Evolutionary conservation across 805 yeast genomes (phyloP), one percentile per base, ranked within the genome.

Genomic region (Maudiozyma pseudohumilis): DNA sequence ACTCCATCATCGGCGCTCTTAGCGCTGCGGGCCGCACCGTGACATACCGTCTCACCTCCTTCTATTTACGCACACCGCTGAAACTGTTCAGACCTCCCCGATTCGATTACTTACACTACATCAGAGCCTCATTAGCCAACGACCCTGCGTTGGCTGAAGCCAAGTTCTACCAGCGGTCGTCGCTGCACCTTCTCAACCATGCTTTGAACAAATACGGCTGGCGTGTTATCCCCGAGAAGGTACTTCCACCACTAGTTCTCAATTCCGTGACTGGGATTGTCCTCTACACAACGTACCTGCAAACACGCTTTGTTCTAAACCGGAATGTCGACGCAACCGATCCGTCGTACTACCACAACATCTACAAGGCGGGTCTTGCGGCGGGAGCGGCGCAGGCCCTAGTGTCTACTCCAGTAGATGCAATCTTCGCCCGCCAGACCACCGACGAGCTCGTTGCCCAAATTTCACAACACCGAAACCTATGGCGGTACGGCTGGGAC

Each of bases 321-420:
- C 11, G 13, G 7, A 19, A 32, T 17, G 23, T 6, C 6, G 13
- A 11, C 7, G 18, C 10, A 6, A 16, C 11, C 22, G 15, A 22
- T 13, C 3, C 12, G 13, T 13, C 25, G n/a, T 25, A 29, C 16
- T 39, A 39, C 20, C 15, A 64, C 40, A 86, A 83, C 47, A 76
- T 86, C 0, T 52, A 84, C 59, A 59, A 75, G 34, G 85, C 96
- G 0, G 97, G 97, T 0, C 75, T 79, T 39, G 45, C 84, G 0
- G 96, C 96, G 0, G 96, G 96, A 1, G 75, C 80, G 0, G 75
- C 77, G 18, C 95, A 92, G 49, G 81, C 94, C n/a, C 61, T 85
- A 13, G 88, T 85, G 0, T 95, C 95, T 2, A 89, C 96, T 2
- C 97, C 97, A 0, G 68, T 89, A 4, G 96, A 89, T 60, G 95